Evolutionary conservation across 2,329 filamentous ascomycete species (phyloP).

Genomic region (Colletotrichum lini): DNA sequence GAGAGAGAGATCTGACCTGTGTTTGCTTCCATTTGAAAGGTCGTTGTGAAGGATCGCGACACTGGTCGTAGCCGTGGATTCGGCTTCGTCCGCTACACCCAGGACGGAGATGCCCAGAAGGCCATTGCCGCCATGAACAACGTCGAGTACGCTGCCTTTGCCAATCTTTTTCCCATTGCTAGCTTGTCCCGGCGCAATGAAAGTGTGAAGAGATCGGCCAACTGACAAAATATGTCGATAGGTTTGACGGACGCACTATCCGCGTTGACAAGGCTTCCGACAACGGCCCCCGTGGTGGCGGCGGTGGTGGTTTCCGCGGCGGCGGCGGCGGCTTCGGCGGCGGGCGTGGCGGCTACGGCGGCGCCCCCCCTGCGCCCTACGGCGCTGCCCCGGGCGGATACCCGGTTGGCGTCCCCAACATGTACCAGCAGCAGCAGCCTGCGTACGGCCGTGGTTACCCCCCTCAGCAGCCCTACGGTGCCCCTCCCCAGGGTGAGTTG

Average conservation of each 20-base stretch:
- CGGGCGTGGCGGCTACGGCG: constrained; percentile 52
- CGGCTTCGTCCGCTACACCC: constrained; percentile 92
- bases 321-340: constrained; percentile 59
- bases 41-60: constrained; percentile 97
- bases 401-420: constrained; percentile 52
- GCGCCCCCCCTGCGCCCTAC: constrained; percentile 52
- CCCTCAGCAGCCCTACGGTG: constrained; percentile 54
- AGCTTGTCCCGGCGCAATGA: constrained; percentile 44
- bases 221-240: constrained; percentile 54
- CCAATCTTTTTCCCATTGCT: constrained; percentile 39
- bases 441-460: constrained; percentile 63
- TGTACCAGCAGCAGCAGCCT: constrained; percentile 53
- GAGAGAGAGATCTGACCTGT: constrained; percentile 43
- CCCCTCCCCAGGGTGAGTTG: constrained; percentile 56
- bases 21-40: constrained; percentile 65
- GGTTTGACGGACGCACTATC: constrained; percentile 94
- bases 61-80: constrained; percentile 97
- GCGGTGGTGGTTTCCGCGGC: constrained; percentile 50
- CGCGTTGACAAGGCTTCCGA: constrained; percentile 97
- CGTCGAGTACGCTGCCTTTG: constrained; percentile 77
- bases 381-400: constrained; percentile 50
- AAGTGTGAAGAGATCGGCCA: not conserved
- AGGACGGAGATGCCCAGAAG: constrained; percentile 81
- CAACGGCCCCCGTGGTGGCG: constrained; percentile 74
- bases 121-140: constrained; percentile 89